Base-by-base conservation (phyloP, 176 grass and related monocot species). In the Aegilops speltoides region DNA sequence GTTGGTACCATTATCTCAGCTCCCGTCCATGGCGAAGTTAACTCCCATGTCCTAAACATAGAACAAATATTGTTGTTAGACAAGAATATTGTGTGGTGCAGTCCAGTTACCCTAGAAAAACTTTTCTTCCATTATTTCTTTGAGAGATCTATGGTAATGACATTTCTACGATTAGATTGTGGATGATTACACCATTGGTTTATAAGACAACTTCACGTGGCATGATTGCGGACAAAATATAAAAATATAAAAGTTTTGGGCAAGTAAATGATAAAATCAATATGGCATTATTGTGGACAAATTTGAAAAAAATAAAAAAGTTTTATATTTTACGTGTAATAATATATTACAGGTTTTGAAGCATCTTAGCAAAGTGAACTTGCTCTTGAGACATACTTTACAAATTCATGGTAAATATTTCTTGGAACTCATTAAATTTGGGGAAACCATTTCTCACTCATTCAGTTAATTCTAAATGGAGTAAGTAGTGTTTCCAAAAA, bases 31-130 rank as follows among this genome's bases (percentile, higher is more conserved):
- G 88, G 82, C 38, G 83, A 80, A 17, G 90, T 86, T 56, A 92
- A 68, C 68, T 90, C 93, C 90, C 93, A 95, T 20, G 80, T 95
- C 87, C 90, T 95, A 10, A 12, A 88, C 4, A 48, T 13, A 74
- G 10, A 80, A n/a, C 20, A 84, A 0, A 40, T 32, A 22, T 23
- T 41, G 3, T 24, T 22, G 9, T 61, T 61, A 61, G 59, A 24
- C 59, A 61, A 24, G 2, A 23, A 61, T 3, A n/a, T 61, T 22
- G 22, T 24, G 8, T 10, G 9, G 6, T 57, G 52, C 52, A 7
- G 17, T 61, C 20, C 59, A 23, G 3, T 19, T 61, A 61, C 2
- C 22, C 59, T 23, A 61, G 8, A 61, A 61, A 61, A 22, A 9
- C 2, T 10, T 23, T 61, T 61, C 8, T 61, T 1, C 22, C 10